Evolutionary conservation across 1,284 basidiomycete genomes (phyloP).

Genomic region (Leccinum insigne): DNA sequence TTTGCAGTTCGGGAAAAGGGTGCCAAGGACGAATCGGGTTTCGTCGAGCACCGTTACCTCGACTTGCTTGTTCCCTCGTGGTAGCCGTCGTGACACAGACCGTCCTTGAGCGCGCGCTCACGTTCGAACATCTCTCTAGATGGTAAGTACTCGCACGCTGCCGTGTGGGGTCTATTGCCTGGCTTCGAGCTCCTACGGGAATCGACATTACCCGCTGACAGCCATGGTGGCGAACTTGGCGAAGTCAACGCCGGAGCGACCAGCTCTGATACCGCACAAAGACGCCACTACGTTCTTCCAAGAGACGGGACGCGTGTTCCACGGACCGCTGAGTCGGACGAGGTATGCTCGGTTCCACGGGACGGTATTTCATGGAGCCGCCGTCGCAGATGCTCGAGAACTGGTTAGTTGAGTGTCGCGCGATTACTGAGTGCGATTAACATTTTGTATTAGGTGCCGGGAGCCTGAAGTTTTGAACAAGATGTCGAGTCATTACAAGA

Average conservation of each 20-base stretch:
- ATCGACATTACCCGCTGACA: too few species aligned
- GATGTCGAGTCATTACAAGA: constrained; percentile 75
- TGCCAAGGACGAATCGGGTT: too few species aligned
- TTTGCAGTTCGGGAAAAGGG: too few species aligned
- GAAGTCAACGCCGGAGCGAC: constrained; percentile 46
- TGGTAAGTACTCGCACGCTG: constrained; percentile 84
- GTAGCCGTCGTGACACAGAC: too few species aligned
- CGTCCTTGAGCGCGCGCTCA: constrained; percentile 1
- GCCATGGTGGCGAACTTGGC: too few species aligned
- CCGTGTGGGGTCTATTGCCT: constrained; percentile 75
- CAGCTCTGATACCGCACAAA: constrained; percentile 76
- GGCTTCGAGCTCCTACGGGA: constrained; percentile 46
- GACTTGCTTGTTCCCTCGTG: too few species aligned
- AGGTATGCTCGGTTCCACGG: constrained; percentile 80
- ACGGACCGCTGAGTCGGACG: constrained; percentile 68
- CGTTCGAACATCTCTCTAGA: constrained; percentile 35
- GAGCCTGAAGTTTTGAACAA: constrained; percentile 71
- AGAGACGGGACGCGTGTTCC: constrained; percentile 88
- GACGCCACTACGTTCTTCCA: constrained; percentile 83
- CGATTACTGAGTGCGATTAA: not conserved
- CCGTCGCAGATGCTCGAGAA: constrained; percentile 92
- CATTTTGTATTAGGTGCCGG: constrained; percentile 57
- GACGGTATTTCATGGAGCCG: constrained; percentile 84
- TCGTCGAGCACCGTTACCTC: too few species aligned
- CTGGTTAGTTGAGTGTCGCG: constrained; percentile 48